Conservation (phyloP, 228 moss, liverwort and hornwort genomes). For the Sphagnum magellanicum region DNA sequence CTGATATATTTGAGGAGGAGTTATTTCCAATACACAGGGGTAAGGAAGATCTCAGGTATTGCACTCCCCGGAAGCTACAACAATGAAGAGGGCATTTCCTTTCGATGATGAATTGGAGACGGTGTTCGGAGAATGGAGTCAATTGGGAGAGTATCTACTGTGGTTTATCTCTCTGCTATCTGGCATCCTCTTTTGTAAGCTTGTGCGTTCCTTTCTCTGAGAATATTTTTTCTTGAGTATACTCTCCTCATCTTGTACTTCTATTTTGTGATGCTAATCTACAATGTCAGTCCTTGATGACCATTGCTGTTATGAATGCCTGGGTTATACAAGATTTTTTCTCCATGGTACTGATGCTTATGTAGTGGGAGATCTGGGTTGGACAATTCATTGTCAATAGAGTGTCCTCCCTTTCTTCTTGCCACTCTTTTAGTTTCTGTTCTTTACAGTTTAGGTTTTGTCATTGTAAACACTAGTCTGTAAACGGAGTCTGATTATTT, state of each 20-base stretch:
- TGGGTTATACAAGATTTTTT: not conserved
- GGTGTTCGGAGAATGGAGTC: slow-evolving; percentile 16
- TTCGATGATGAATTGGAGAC: slow-evolving; percentile 27
- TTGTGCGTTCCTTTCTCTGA: slow-evolving; percentile 15
- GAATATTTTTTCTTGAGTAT: not conserved
- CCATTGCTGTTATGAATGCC: not conserved
- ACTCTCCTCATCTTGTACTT: not conserved
- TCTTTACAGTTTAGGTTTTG: no score
- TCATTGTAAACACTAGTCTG: no score
- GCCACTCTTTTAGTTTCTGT: no score
- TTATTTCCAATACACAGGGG: not conserved
- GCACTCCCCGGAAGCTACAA: slow-evolving; percentile 27
- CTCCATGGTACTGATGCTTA: not conserved
- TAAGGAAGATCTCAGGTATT: no score
- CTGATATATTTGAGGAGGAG: no score
- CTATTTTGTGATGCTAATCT: not conserved
- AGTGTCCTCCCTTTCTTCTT: no score
- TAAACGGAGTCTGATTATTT: no score
- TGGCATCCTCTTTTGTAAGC: slow-evolving; percentile 21
- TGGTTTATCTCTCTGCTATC: slow-evolving; percentile 18
- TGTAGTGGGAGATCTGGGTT: not conserved
- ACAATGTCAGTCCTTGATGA: not conserved
- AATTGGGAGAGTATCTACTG: slow-evolving; percentile 16
- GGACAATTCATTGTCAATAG: no score
- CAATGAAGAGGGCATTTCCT: slow-evolving; percentile 32